Evolutionary conservation across 2,329 filamentous ascomycete species (phyloP), one percentile per base, ranked within the genome.

Genomic region (Escovopsis sp.): DNA sequence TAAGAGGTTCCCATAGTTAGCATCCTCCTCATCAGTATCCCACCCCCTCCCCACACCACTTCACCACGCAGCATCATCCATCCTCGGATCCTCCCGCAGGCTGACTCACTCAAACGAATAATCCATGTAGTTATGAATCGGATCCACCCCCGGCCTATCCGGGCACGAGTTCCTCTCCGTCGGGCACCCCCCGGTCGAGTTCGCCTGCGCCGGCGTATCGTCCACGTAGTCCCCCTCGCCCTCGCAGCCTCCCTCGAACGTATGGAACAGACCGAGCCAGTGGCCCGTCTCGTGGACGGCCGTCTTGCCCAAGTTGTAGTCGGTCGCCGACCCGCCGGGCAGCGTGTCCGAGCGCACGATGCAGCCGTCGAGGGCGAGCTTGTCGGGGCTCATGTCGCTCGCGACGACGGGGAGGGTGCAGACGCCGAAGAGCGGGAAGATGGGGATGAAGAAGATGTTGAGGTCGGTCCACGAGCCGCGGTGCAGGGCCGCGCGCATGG

Each of bases 391-490:
- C 34, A 48, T 54, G 14, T 45, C 39, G 33, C 46, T 45, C 17
- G 61, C 60, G 21, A 5, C 6, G 6, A 10, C 6, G 21, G 21
- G 21, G 45, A 63, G 56, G 44, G 60, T 59, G 50, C 58, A 62
- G 45, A 58, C 56, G n/a, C 60, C 61, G 31, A 45, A 45, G n/a
- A 35, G 23, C 8, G 13, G 12, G 13, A 43, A 27, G 5, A 29
- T 37, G n/a, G 48, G 45, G 34, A 60, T 48, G 47, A 64, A 61
- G 54, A 65, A 66, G 28, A 66, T 18, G 51, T 66, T 66, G 21
- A 66, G 55, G 38, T 59, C 52, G 3, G 45, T 28, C 43, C 60
- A 60, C 33, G 39, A 49, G 36, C 57, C 57, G 48, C 59, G 55
- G 41, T 58, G 58, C 30, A 66, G 26, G 13, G 19, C 7, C 8